Conservation (phyloP, 2,329 filamentous ascomycete genomes). For the Alternaria sp. region DNA sequence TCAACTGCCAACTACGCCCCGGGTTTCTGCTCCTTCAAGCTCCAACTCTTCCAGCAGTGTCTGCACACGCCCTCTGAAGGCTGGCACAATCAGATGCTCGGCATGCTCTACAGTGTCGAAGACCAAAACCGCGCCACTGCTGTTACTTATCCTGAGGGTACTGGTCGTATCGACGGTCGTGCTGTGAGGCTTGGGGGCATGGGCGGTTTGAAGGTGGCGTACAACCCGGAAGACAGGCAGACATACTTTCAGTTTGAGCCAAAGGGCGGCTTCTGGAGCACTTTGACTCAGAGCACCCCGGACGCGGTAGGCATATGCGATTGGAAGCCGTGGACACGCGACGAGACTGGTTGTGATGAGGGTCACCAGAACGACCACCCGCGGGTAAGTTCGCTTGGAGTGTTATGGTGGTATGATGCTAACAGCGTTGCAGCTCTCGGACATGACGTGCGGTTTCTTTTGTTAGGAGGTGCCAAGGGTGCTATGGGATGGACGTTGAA, state of each 20-base stretch:
- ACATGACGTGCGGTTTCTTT: slow-evolving; percentile 7
- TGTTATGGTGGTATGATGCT: background rate
- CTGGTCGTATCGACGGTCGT: slow-evolving; percentile 2
- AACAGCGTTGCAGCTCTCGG: slow-evolving; percentile 2
- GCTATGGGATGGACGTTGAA: background rate
- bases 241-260: slow-evolving; percentile 5
- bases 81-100: slow-evolving; percentile 12
- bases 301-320: background rate
- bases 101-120: slow-evolving; percentile 6
- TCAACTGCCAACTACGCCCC: slow-evolving; percentile 2
- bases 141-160: background rate
- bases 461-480: background rate
- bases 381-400: background rate
- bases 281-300: background rate
- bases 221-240: background rate
- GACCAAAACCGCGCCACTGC: slow-evolving; percentile 7
- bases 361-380: background rate
- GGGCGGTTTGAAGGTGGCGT: background rate
- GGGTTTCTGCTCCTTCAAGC: slow-evolving; percentile 5
- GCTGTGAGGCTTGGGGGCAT: slow-evolving; percentile 1
- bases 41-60: slow-evolving; percentile 14
- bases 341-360: background rate
- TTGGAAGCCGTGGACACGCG: slow-evolving; percentile 4
- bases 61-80: slow-evolving; percentile 8
- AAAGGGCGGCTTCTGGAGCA: slow-evolving; percentile 9